Conservation (phyloP, 257 asterid species). For the Solanum sitiens region DNA sequence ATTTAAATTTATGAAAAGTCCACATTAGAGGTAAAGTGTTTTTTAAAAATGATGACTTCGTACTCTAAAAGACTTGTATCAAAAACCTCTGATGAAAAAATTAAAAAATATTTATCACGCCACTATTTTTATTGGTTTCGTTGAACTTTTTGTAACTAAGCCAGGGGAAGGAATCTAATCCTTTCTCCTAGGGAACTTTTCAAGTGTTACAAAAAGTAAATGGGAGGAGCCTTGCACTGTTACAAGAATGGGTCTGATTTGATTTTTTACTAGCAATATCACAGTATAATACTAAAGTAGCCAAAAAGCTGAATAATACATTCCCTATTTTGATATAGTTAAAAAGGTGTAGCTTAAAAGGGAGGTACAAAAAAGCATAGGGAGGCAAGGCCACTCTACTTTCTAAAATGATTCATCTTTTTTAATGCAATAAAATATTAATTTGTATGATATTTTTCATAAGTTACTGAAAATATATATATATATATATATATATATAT, state of each 20-base stretch:
- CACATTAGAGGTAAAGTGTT: not conserved
- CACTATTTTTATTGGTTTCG: too few relatives aligned
- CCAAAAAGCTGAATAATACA: not conserved
- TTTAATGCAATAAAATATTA: not conserved
- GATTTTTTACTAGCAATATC: not conserved
- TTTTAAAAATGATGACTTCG: accelerated
- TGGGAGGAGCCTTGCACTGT: not conserved
- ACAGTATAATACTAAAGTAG: not conserved
- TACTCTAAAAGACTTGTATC: not conserved
- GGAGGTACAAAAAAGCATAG: not conserved
- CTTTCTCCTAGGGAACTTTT: not conserved
- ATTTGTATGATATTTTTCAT: not conserved
- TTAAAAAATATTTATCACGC: too few relatives aligned
- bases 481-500: too few relatives aligned
- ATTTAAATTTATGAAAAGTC: too few relatives aligned
- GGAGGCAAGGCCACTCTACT: not conserved
- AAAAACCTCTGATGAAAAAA: accelerated
- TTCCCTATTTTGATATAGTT: not conserved
- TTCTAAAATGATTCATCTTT: not conserved
- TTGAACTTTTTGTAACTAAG: not conserved
- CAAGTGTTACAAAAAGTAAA: not conserved
- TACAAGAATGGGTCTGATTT: not conserved
- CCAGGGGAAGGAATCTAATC: not conserved
- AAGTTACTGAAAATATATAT: not conserved
- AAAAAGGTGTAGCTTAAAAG: not conserved